phyloP scores from a whole-genome alignment of 2,329 filamentous ascomycete species.

The Cryphonectria japonica region DNA sequence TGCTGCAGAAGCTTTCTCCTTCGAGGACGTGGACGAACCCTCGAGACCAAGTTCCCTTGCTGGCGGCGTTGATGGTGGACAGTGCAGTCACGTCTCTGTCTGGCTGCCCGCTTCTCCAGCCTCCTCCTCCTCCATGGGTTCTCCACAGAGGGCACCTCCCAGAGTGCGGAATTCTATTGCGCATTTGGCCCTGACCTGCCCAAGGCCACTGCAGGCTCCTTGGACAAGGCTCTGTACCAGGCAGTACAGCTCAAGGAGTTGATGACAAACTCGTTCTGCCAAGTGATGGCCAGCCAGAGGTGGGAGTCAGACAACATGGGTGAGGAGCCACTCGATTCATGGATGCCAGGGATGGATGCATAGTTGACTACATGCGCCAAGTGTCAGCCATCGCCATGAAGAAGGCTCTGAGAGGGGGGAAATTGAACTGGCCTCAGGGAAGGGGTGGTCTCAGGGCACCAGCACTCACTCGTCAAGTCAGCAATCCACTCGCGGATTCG shows the following conservation, averaged over 20 bases:
- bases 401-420: neutral
- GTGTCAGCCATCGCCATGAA: neutral
- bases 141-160: neutral
- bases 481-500: constrained; percentile 18
- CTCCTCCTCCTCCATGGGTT: neutral
- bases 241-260: constrained; percentile 3
- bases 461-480: constrained; percentile 16
- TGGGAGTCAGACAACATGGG: constrained; percentile 1
- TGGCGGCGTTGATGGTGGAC: neutral
- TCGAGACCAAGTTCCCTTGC: neutral
- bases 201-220: neutral
- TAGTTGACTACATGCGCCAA: neutral
- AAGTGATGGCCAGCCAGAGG: constrained; percentile 24
- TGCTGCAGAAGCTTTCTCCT: neutral
- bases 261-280: constrained; percentile 17
- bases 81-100: neutral
- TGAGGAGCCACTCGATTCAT: neutral
- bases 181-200: neutral
- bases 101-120: neutral
- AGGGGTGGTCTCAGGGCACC: too few relatives aligned
- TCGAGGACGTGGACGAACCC: neutral
- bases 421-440: too few relatives aligned
- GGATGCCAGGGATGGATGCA: neutral
- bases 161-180: constrained; percentile 9
- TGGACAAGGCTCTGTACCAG: constrained; percentile 13